phyloP scores from a whole-genome alignment of 2,329 filamentous ascomycete species.

The Nannizziopsis arthrosporioides region DNA sequence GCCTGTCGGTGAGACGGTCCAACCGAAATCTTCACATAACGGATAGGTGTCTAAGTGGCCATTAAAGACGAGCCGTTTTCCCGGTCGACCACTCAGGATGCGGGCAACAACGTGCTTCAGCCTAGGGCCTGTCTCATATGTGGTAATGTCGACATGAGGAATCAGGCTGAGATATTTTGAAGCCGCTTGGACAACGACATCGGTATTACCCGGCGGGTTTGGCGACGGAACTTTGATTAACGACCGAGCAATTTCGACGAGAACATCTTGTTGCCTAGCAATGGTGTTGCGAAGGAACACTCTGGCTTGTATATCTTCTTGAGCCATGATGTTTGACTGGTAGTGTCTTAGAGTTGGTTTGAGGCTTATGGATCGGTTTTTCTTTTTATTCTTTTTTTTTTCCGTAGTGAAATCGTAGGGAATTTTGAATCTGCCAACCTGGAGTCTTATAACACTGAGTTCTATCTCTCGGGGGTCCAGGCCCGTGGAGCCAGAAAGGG shows the following conservation, averaged over 20 bases:
- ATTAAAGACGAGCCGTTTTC: slow-evolving; percentile 13
- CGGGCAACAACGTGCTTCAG: slow-evolving; percentile 11
- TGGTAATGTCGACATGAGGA: slow-evolving; percentile 10
- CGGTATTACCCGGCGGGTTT: slow-evolving; percentile 11
- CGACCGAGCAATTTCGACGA: slow-evolving; percentile 2
- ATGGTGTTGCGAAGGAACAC: slow-evolving; percentile 7
- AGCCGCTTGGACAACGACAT: slow-evolving; percentile 7
- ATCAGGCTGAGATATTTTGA: slow-evolving; percentile 8
- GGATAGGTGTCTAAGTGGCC: slow-evolving; percentile 14
- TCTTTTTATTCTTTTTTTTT: neutral
- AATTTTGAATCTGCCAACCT: neutral
- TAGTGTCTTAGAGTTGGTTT: neutral
- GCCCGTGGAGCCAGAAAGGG: too few relatives aligned
- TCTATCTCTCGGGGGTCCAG: too few relatives aligned
- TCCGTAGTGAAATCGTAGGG: neutral
- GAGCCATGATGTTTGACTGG: neutral
- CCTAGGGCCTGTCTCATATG: slow-evolving; percentile 2
- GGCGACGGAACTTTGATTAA: slow-evolving; percentile 9
- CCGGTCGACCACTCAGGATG: slow-evolving; percentile 11
- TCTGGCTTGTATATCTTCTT: slow-evolving; percentile 1
- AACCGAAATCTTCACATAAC: slow-evolving; percentile 3
- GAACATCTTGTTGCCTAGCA: slow-evolving; percentile 4
- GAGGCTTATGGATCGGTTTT: neutral
- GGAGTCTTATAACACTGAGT: neutral
- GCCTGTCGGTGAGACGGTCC: slow-evolving; percentile 7